Evolutionary conservation across 768 basidiomycete species (phyloP).

Genomic region (Amanita exitialis): DNA sequence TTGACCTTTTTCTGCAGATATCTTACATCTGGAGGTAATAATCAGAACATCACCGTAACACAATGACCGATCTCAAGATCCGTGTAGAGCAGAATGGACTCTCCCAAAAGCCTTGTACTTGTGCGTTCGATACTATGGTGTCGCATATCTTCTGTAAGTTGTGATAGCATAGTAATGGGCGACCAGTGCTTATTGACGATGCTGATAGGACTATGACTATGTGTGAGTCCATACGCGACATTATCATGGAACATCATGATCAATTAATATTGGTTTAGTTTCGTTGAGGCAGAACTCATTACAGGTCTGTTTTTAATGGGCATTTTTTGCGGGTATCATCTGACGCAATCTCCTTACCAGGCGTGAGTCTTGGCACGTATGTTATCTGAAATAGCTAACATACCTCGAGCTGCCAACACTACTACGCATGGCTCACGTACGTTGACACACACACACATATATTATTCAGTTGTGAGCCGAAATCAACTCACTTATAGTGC

Average conservation of each 20-base stretch:
- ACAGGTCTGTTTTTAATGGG: not conserved
- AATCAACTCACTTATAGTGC: not conserved
- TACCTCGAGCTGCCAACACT: not conserved
- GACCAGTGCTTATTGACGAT: too few species aligned
- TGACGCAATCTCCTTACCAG: not conserved
- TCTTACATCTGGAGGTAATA: not conserved
- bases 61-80: not conserved
- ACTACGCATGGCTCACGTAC: not conserved
- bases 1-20: not conserved
- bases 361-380: not conserved
- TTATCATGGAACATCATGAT: not conserved
- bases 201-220: not conserved
- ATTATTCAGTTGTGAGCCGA: not conserved
- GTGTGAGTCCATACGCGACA: not conserved
- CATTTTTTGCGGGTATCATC: too few species aligned
- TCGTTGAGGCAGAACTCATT: not conserved
- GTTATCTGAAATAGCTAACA: not conserved
- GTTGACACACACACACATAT: not conserved
- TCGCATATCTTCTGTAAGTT: not conserved
- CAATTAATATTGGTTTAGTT: not conserved
- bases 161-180: not conserved
- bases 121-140: not conserved
- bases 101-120: not conserved
- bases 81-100: not conserved
- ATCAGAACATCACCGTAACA: too few species aligned